Evolutionary conservation across 2,329 filamentous ascomycete species (phyloP).

Genomic region (Talaromyces pinophilus): DNA sequence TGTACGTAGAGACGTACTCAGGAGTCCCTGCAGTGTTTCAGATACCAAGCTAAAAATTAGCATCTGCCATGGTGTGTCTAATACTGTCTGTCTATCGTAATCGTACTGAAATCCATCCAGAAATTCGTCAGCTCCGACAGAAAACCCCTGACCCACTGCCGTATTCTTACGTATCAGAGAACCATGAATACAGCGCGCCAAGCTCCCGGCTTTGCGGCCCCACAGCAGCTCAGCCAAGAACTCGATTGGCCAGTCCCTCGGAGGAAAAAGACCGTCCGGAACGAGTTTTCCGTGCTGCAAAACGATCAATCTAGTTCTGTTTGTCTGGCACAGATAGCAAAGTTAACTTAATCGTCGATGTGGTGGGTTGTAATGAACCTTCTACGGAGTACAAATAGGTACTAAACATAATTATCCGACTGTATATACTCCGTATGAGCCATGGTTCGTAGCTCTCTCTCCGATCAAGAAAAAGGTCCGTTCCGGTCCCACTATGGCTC

Average conservation of each 20-base stretch:
- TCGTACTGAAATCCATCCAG: neutral
- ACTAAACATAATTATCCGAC: no score
- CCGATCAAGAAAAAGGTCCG: slow-evolving; percentile 4
- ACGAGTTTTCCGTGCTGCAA: neutral
- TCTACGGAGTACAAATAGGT: neutral
- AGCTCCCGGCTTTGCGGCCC: slow-evolving; percentile 4
- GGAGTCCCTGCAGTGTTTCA: slow-evolving; percentile 5
- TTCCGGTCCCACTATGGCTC: neutral
- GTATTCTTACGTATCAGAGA: neutral
- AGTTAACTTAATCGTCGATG: neutral
- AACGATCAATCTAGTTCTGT: neutral
- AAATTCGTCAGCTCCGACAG: neutral
- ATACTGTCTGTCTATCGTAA: neutral
- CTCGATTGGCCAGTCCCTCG: neutral
- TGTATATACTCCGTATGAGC: neutral
- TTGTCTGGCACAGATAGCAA: neutral
- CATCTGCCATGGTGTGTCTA: neutral
- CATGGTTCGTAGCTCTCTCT: neutral
- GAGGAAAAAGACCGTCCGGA: neutral
- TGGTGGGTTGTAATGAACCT: no score
- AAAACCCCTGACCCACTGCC: neutral
- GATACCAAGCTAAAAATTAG: neutral
- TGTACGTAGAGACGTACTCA: neutral
- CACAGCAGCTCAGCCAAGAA: neutral
- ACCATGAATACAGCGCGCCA: neutral